These are phyloP conservation scores for Aureobasidium sp. DNA, from an alignment of 2,329 filamentous ascomycete species.

Conservation along the genomic window DNA sequence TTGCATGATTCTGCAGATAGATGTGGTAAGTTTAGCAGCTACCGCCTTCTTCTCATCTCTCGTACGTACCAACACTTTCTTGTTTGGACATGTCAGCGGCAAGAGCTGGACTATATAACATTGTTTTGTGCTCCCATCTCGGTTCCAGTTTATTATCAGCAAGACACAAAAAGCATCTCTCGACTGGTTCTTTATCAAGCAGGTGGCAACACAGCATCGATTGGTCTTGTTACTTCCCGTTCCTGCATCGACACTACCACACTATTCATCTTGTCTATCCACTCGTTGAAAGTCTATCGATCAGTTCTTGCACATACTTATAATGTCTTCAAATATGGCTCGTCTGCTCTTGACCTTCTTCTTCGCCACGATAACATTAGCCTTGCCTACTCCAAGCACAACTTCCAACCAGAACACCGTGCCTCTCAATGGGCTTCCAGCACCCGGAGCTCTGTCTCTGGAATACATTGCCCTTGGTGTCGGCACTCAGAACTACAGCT, in stretches of 20 bases:
- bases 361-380: background rate
- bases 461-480: constrained; percentile 50
- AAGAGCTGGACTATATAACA: background rate
- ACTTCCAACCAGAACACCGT: background rate
- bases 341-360: constrained; percentile 1
- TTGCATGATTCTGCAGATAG: constrained; percentile 3
- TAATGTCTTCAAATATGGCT: background rate
- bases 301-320: background rate
- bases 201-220: background rate
- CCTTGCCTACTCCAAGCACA: background rate
- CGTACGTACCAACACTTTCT: background rate
- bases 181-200: background rate
- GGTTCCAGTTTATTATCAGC: background rate
- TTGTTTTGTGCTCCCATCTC: background rate
- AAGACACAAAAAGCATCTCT: background rate
- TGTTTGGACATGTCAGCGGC: background rate
- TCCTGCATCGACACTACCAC: background rate
- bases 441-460: constrained; percentile 12
- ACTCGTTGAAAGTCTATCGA: background rate
- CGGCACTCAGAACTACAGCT: constrained; percentile 64
- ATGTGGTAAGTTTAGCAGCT: constrained; percentile 1
- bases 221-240: background rate
- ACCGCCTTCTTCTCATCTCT: background rate
- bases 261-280: background rate
- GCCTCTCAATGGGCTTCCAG: constrained; percentile 9